Percentiles rank a stretch among this genome's conserved stretches.
These are phyloP conservation scores for Penicillium ochrochloron DNA, from an alignment of 495 filamentous ascomycete genomes.

Conservation along the genomic window DNA sequence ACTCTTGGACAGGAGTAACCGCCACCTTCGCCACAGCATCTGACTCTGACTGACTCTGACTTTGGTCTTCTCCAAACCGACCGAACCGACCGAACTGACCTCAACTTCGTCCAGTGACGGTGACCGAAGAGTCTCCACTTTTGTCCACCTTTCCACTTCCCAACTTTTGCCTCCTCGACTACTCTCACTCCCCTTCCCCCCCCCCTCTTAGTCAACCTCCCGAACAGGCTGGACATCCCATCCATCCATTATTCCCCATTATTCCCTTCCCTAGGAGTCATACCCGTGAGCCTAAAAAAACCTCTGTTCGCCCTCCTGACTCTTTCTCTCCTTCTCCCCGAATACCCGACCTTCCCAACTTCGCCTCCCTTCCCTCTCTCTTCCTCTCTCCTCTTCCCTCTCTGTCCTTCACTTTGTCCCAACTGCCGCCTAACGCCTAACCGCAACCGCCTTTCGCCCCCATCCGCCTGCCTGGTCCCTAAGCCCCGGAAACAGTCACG, in stretches of 20 bases:
- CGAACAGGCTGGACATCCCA: too few relatives aligned
- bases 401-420: not conserved
- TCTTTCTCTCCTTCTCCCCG: not conserved
- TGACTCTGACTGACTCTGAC: constrained; percentile 12
- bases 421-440: constrained; percentile 8
- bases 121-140: not conserved
- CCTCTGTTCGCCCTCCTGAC: constrained; percentile 7
- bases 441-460: not conserved
- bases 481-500: not conserved
- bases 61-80: not conserved
- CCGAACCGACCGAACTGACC: not conserved
- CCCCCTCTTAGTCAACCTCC: constrained; percentile 5
- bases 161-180: constrained; percentile 12
- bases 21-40: constrained; percentile 37
- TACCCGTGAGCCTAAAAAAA: constrained; percentile 13
- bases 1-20: constrained; percentile 11
- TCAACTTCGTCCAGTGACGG: too few relatives aligned
- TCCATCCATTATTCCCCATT: not conserved
- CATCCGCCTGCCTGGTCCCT: constrained; percentile 8
- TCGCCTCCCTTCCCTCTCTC: not conserved
- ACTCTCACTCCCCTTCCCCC: not conserved
- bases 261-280: constrained; percentile 8
- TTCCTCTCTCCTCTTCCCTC: not conserved
- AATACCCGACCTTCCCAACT: not conserved
- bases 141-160: constrained; percentile 6